Conservation (phyloP, 257 asterid species). For the Penstemon davidsonii region DNA sequence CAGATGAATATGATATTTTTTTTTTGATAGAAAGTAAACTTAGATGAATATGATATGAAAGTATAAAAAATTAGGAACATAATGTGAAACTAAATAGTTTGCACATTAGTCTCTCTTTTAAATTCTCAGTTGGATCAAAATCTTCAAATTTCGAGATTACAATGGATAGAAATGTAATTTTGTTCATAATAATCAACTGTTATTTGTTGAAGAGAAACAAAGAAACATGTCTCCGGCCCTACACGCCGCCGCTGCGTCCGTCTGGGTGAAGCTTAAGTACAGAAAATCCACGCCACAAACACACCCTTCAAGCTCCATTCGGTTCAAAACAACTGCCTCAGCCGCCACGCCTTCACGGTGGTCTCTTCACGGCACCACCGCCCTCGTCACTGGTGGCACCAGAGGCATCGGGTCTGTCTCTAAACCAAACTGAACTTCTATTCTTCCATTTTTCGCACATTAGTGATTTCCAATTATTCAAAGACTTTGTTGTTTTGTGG, state of each 20-base stretch:
- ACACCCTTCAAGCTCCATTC: constrained; percentile 16
- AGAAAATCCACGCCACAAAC: constrained; percentile 9
- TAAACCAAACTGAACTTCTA: neutral
- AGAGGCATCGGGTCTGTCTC: neutral
- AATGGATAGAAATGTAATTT: no score
- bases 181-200: no score
- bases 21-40: no score
- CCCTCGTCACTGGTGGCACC: neutral
- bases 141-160: no score
- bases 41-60: no score
- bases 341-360: constrained; percentile 36
- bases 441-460: neutral
- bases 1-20: no score
- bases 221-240: constrained; percentile 29
- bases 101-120: no score
- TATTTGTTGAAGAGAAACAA: neutral
- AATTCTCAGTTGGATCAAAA: no score
- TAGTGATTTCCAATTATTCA: no score
- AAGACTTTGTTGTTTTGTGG: no score
- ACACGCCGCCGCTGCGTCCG: constrained; percentile 6
- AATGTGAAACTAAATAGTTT: no score
- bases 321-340: constrained; percentile 32
- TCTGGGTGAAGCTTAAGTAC: neutral
- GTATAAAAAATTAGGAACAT: no score
- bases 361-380: constrained; percentile 53